These are phyloP conservation scores for Hansfordia pulvinata DNA, from an alignment of 2,329 filamentous ascomycete species.

Conservation along the genomic window DNA sequence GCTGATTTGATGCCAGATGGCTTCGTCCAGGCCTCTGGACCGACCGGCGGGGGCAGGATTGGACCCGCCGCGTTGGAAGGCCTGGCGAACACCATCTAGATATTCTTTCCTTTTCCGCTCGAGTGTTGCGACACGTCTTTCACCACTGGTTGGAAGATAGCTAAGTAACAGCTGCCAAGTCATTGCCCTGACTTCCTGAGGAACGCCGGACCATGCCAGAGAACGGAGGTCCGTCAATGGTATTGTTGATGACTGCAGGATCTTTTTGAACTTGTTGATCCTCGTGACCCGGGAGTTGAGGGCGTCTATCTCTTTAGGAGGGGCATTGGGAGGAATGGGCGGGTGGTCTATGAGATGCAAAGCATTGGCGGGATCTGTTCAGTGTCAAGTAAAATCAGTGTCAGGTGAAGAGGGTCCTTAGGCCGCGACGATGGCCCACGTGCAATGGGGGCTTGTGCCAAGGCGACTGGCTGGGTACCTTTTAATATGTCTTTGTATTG, in stretches of 20 bases:
- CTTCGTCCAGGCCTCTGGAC: slow-evolving; percentile 69
- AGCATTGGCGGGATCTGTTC: slow-evolving; percentile 70
- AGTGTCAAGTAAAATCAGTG: slow-evolving; percentile 1
- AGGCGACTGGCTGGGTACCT: too few relatives aligned
- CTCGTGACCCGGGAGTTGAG: slow-evolving; percentile 79
- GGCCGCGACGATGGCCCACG: too few relatives aligned
- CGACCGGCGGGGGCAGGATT: slow-evolving; percentile 27
- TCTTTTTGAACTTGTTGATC: slow-evolving; percentile 97
- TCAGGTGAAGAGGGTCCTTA: background rate
- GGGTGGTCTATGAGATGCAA: slow-evolving; percentile 89
- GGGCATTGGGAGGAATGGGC: slow-evolving; percentile 56
- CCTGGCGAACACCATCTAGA: slow-evolving; percentile 73
- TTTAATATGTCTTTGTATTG: slow-evolving; percentile 94
- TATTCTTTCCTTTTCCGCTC: slow-evolving; percentile 96
- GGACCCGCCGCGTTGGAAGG: slow-evolving; percentile 51
- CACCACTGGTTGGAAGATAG: slow-evolving; percentile 93
- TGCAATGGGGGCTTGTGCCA: too few relatives aligned
- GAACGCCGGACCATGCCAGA: slow-evolving; percentile 86
- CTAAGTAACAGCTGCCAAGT: slow-evolving; percentile 96
- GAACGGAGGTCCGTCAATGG: slow-evolving; percentile 71
- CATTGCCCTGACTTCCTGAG: slow-evolving; percentile 91
- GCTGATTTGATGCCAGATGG: slow-evolving; percentile 99
- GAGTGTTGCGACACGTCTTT: slow-evolving; percentile 75
- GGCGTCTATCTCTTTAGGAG: slow-evolving; percentile 71
- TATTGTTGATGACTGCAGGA: slow-evolving; percentile 85